A percentile compares a stretch with the other conserved stretches of the same genome.
These are phyloP conservation scores for Kodamaea anthophila DNA, from an alignment of 1,139 yeast genomes.

Conservation along the genomic window DNA sequence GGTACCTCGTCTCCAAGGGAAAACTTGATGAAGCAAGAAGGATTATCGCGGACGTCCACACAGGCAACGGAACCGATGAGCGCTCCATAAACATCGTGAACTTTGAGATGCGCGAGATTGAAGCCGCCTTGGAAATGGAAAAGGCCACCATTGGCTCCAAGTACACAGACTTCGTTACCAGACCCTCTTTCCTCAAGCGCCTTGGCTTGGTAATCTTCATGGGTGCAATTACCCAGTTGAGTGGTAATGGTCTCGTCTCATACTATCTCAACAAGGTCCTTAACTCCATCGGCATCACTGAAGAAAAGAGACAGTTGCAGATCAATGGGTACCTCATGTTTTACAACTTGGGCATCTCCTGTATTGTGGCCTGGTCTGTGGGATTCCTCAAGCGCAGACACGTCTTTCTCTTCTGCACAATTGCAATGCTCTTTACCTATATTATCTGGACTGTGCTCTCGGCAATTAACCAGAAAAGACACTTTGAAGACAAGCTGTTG, in stretches of 20 bases:
- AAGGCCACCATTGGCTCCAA: constrained; percentile 18
- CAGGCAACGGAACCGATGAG: constrained; percentile 28
- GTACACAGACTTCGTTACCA: constrained; percentile 32
- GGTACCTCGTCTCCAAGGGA: constrained; percentile 36
- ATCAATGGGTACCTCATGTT: constrained; percentile 43
- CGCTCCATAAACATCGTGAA: constrained; percentile 31
- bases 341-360: constrained; percentile 34
- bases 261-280: constrained; percentile 46
- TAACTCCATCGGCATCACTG: constrained; percentile 44
- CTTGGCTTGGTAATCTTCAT: constrained; percentile 29
- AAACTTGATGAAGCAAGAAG: constrained; percentile 28
- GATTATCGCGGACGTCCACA: constrained; percentile 35
- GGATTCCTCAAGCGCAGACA: constrained; percentile 38
- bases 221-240: constrained; percentile 39
- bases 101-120: constrained; percentile 42
- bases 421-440: constrained; percentile 30
- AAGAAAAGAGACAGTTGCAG: constrained; percentile 34
- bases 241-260: constrained; percentile 49
- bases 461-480: constrained; percentile 33
- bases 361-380: constrained; percentile 23
- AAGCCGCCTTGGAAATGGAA: constrained; percentile 32
- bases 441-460: constrained; percentile 35
- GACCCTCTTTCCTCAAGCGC: constrained; percentile 39
- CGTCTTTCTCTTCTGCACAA: constrained; percentile 25
- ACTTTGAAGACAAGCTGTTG: constrained; percentile 24